Base-by-base conservation (phyloP, 2,329 filamentous ascomycete genomes). In the Penicillium polonicum region DNA sequence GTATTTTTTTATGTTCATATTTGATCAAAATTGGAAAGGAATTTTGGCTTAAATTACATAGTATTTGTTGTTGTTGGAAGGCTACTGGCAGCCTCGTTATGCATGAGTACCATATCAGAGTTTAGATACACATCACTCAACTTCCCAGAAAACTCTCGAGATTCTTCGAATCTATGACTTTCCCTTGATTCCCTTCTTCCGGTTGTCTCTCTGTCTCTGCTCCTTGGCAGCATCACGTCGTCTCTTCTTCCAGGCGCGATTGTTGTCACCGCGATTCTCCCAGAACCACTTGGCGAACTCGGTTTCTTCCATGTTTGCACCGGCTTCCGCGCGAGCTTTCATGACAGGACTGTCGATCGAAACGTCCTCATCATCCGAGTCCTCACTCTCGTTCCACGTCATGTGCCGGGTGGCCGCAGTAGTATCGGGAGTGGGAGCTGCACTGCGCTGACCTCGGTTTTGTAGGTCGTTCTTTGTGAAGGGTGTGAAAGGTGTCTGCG, bases 361-460 rank as follows among this genome's bases (percentile, higher is more conserved):
- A 6, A 58, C 17, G 15, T 46, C 55, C 17, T 62, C 68, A 38
- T 60, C 68, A 42, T 72, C 68, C n/a, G 66, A 60, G 21, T 65
- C 56, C 13, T 70, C 65, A 5, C 60, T 53, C 19, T 65, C 61
- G 8, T 65, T 66, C 69, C 70, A 71, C 31, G 74, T 68, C 43
- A 67, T 71, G 43, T 58, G 70, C 31, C 70, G 72, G 54, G 62
- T 86, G 2, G 90, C 86, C 59, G 92, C 86, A 2, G 91, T 91
- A 0, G 94, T 97, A 70, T 99, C 94, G 0, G 94, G 94, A 0
- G 94, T 99, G 0, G 94, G 94, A 2, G 94, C 94, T 6, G 92
- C 92, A 71, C 92, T 97, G 55, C 94, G 84, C n/a, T 90, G 71
- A 44, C 74, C 74, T 35, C 80, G 71, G 50, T 84, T 85, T 60